phyloP scores from a whole-genome alignment of 192 early-diverging fungal species.

The Mortierella alpina region DNA sequence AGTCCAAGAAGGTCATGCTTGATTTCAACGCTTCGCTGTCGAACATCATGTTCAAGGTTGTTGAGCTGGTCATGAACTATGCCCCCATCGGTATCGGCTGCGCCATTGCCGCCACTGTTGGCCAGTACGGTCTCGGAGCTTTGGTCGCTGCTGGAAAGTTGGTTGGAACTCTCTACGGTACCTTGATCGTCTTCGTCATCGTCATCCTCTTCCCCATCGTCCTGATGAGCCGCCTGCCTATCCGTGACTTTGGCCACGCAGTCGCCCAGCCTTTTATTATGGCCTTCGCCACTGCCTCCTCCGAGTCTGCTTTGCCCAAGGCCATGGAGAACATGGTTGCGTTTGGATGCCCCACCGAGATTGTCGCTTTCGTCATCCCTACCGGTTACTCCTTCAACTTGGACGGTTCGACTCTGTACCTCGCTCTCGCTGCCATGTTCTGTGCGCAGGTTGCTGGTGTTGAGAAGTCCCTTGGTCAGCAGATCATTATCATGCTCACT shows the following conservation, averaged over 20 bases:
- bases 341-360: constrained; percentile 73
- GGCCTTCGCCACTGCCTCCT: constrained; percentile 79
- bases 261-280: constrained; percentile 73
- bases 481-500: constrained; percentile 73
- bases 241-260: constrained; percentile 62
- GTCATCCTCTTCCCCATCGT: constrained; percentile 68
- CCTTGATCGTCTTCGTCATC: constrained; percentile 68
- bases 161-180: constrained; percentile 70
- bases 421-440: constrained; percentile 74
- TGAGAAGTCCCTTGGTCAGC: constrained; percentile 61
- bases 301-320: constrained; percentile 76
- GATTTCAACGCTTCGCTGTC: constrained; percentile 66
- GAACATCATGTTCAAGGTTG: constrained; percentile 74
- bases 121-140: constrained; percentile 66
- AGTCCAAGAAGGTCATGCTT: constrained; percentile 62
- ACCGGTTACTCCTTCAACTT: constrained; percentile 84
- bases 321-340: constrained; percentile 77
- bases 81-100: constrained; percentile 77
- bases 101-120: constrained; percentile 69
- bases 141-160: constrained; percentile 72
- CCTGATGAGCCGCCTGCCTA: constrained; percentile 64
- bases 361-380: constrained; percentile 76
- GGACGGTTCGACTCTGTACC: constrained; percentile 80
- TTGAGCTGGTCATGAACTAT: constrained; percentile 69
- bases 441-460: constrained; percentile 73